These are phyloP conservation scores for Penicillium parvum DNA, from an alignment of 495 filamentous ascomycete genomes.

Conservation along the genomic window DNA sequence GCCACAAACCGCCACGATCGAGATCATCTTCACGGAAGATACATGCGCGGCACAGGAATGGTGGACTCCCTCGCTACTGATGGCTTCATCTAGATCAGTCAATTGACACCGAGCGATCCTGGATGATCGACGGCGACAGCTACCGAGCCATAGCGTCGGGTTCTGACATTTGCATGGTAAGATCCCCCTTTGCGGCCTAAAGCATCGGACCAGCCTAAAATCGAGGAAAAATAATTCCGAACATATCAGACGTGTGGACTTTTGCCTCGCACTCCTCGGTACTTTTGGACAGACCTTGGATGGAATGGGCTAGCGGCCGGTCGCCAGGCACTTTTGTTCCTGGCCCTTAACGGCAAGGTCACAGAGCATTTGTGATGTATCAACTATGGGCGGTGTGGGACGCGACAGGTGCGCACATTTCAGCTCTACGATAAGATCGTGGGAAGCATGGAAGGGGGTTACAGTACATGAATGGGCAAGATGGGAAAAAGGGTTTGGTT, in stretches of 20 bases:
- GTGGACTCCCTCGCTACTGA: slow-evolving; percentile 1
- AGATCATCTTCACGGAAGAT: neutral
- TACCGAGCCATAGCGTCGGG: slow-evolving; percentile 35
- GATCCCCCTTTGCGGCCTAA: slow-evolving; percentile 5
- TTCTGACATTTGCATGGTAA: slow-evolving; percentile 22
- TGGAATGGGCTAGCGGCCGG: no score
- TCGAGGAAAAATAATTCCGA: slow-evolving; percentile 9
- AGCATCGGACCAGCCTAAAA: neutral
- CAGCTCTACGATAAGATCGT: neutral
- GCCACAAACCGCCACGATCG: slow-evolving; percentile 2
- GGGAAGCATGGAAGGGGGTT: neutral
- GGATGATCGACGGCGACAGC: slow-evolving; percentile 29
- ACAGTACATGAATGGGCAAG: neutral
- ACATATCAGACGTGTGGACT: no score
- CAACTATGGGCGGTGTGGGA: neutral
- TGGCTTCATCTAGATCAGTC: slow-evolving; percentile 11
- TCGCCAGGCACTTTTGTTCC: no score
- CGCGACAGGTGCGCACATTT: neutral
- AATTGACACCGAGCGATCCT: slow-evolving; percentile 2
- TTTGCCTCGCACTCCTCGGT: no score
- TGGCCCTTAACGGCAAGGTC: no score
- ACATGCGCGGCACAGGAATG: neutral
- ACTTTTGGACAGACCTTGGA: no score
- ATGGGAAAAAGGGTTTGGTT: neutral
- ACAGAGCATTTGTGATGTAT: slow-evolving; percentile 9